phyloP scores from a whole-genome alignment of 2,329 filamentous ascomycete genomes.

The Monilinia polystroma region DNA sequence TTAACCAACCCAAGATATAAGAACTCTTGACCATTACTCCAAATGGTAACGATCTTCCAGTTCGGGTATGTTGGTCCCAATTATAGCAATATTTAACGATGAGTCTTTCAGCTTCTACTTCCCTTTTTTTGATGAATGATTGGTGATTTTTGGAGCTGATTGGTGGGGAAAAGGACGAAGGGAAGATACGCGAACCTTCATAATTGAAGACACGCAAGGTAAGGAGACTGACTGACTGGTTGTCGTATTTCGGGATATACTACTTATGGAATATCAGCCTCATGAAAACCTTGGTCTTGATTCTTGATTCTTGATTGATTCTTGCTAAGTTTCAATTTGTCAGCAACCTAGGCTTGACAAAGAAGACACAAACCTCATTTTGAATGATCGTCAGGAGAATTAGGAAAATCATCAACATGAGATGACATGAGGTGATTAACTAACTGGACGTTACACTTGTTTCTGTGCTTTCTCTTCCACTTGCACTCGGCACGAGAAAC shows the following conservation, averaged over 20 bases:
- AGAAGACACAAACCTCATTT: neutral
- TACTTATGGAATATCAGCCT: neutral
- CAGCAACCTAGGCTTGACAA: no score
- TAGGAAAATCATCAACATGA: neutral
- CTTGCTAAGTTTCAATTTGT: no score
- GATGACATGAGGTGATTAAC: neutral
- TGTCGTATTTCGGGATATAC: no score
- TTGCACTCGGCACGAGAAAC: no score
- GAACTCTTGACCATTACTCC: neutral
- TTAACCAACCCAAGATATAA: neutral
- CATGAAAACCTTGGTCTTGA: neutral
- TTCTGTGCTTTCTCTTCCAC: no score
- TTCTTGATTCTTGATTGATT: no score
- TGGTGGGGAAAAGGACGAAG: neutral
- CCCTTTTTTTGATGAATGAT: neutral
- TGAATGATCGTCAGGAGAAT: neutral
- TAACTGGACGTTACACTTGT: neutral
- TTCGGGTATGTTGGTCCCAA: neutral
- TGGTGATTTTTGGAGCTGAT: neutral
- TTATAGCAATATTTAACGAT: constrained; percentile 16
- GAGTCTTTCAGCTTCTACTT: neutral
- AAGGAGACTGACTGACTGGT: neutral
- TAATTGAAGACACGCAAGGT: neutral
- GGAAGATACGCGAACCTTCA: constrained; percentile 5
- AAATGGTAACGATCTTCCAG: constrained; percentile 1